Evolutionary conservation across 805 yeast genomes (phyloP).

Genomic region (Nadsonia fulvescens): DNA sequence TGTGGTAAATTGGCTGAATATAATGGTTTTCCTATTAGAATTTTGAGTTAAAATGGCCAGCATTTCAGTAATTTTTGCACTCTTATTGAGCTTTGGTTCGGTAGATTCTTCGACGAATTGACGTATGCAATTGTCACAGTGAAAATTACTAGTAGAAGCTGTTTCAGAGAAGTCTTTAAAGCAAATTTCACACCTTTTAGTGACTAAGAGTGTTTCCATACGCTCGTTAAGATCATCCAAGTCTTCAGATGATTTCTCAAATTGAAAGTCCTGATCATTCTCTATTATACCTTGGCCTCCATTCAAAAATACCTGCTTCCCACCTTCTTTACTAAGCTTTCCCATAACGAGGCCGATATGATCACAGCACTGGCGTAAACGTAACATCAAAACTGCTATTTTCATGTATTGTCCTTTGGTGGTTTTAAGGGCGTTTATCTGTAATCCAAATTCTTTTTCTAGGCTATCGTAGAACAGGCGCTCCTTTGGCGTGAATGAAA

Average conservation of each 20-base stretch:
- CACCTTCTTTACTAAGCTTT: no score
- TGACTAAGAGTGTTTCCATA: no score
- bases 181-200: no score
- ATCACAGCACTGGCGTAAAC: constrained; percentile 23
- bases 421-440: constrained; percentile 2
- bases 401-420: constrained; percentile 9
- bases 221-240: no score
- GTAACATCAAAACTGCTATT: constrained; percentile 16
- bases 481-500: constrained; percentile 17
- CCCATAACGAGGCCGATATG: constrained; percentile 10
- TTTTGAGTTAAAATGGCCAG: constrained; percentile 10
- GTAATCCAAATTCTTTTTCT: constrained; percentile 9
- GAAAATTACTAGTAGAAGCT: not conserved
- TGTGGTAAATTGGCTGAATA: constrained; percentile 27
- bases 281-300: not conserved
- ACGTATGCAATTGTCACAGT: constrained; percentile 1
- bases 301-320: no score
- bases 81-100: constrained; percentile 1
- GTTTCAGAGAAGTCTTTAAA: not conserved
- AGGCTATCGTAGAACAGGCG: constrained; percentile 14
- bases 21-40: constrained; percentile 24
- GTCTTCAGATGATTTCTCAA: no score
- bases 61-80: constrained; percentile 2
- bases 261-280: not conserved
- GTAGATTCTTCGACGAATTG: constrained; percentile 1